Conservation (phyloP, 441 rosid genomes). For the Adansonia grandidieri region DNA sequence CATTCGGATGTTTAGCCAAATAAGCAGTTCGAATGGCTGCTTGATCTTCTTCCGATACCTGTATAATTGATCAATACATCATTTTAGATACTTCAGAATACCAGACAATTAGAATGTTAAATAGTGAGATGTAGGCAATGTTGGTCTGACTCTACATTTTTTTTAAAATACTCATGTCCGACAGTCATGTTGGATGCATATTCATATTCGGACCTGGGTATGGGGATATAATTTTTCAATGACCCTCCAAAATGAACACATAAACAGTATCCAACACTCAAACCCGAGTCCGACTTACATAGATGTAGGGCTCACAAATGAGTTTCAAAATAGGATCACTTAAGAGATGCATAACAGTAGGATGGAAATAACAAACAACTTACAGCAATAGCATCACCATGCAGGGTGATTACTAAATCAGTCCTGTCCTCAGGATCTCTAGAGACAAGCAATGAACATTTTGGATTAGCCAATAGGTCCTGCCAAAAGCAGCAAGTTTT, state of each 20-base stretch:
- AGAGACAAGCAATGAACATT: slow-evolving; percentile 82
- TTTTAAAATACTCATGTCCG: no score
- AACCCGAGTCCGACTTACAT: no score
- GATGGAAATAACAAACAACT: slow-evolving; percentile 30
- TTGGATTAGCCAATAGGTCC: slow-evolving; percentile 79
- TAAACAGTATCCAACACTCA: no score
- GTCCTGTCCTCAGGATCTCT: slow-evolving; percentile 87
- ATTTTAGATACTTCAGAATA: slow-evolving; percentile 13
- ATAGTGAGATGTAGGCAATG: no score
- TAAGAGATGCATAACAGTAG: background rate
- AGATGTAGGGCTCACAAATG: no score
- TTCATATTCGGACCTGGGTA: no score
- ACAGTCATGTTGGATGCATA: no score
- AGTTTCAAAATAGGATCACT: no score
- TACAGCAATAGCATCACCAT: slow-evolving; percentile 85
- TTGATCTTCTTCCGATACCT: slow-evolving; percentile 69
- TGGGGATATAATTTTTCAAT: no score
- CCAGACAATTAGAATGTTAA: background rate
- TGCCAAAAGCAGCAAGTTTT: slow-evolving; percentile 33
- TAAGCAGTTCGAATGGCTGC: slow-evolving; percentile 69
- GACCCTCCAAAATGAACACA: no score
- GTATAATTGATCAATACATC: slow-evolving; percentile 22
- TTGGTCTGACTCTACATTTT: no score
- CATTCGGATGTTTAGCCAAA: slow-evolving; percentile 86
- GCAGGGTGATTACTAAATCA: slow-evolving; percentile 76